Base-by-base conservation (phyloP, 805 yeast genomes). In the Cyberlindnera xishuangbannaensis region DNA sequence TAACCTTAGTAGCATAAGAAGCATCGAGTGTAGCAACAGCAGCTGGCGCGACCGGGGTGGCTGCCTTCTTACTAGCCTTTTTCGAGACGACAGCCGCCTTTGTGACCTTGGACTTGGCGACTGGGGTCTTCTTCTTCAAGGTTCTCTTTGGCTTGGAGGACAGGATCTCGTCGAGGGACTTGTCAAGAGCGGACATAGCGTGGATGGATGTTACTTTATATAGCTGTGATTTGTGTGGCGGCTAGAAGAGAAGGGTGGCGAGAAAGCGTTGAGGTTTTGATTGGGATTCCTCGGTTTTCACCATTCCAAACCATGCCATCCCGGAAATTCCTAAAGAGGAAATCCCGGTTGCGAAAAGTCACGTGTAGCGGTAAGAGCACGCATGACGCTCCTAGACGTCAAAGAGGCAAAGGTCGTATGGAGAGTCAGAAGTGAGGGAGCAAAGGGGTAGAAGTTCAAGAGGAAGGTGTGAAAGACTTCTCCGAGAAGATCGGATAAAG, bases 131-230 rank as follows among this genome's bases (percentile, higher is more conserved):
- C 37, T 52, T 55, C 45, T 59, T 56, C 38, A 50, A 50, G 41
- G 50, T 54, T 42, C 50, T 62, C 53, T 64, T 67, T 54, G 61
- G 65, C 49, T 67, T 59, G 43, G 83, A 64, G 39, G 95, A 75
- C 56, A 90, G 83, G 61, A 90, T 90, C 52, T 87, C 97, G 68
- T 90, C 98, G 56, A 90, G 76, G 31, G 97, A 85, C 67, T 84
- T 83, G 66, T 90, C 96, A 65, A 90, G 74, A 53, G 83, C 72
- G 43, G 81, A 71, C 44, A 81, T 71, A 58, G 94, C 88, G 81
- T 83, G 38, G 33, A 57, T 33, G 18, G 28, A 12, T 16, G 13
- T 31, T 26, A 25, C 27, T 30, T 31, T 27, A 30, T 33, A 36
- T 19, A 15, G 20, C 27, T 23, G 22, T 28, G 3, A 13, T 18